These are phyloP conservation scores for Leonotis leonurus DNA, from an alignment of 257 asterid species.

Conservation along the genomic window DNA sequence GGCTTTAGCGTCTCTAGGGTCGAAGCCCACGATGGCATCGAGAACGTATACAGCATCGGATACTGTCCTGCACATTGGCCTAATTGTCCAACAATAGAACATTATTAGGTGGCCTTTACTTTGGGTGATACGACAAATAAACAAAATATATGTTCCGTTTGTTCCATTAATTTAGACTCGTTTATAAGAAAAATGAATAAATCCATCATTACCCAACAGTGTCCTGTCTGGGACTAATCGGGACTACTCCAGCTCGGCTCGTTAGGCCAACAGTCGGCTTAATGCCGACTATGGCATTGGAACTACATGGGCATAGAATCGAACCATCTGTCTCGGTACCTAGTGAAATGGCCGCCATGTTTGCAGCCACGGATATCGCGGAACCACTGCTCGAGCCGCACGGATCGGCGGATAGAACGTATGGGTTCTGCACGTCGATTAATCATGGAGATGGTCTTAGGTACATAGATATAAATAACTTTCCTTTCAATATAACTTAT, in stretches of 20 bases:
- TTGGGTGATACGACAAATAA: no score
- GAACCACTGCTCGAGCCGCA: slow-evolving; percentile 72
- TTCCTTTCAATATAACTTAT: no score
- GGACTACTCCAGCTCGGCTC: slow-evolving; percentile 53
- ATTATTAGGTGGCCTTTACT: no score
- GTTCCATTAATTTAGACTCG: no score
- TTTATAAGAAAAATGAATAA: no score
- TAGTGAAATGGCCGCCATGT: slow-evolving; percentile 51
- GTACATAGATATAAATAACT: no score
- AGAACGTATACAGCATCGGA: slow-evolving; percentile 57
- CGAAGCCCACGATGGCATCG: slow-evolving; percentile 55
- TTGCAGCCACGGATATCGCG: slow-evolving; percentile 69
- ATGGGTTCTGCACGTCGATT: slow-evolving; percentile 49
- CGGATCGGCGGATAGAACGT: slow-evolving; percentile 31
- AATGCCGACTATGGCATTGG: slow-evolving; percentile 51
- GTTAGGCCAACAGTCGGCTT: slow-evolving; percentile 70
- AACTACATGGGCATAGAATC: slow-evolving; percentile 48
- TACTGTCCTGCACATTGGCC: slow-evolving; percentile 54
- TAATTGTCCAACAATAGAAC: background rate
- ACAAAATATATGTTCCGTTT: no score
- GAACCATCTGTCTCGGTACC: slow-evolving; percentile 77
- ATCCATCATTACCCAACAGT: slow-evolving; percentile 65
- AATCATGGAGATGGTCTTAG: no score
- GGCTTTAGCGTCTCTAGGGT: slow-evolving; percentile 38
- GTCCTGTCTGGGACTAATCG: slow-evolving; percentile 37